These are phyloP conservation scores for Filobasidium floriforme DNA, from an alignment of 768 basidiomycete genomes.

Conservation along the genomic window DNA sequence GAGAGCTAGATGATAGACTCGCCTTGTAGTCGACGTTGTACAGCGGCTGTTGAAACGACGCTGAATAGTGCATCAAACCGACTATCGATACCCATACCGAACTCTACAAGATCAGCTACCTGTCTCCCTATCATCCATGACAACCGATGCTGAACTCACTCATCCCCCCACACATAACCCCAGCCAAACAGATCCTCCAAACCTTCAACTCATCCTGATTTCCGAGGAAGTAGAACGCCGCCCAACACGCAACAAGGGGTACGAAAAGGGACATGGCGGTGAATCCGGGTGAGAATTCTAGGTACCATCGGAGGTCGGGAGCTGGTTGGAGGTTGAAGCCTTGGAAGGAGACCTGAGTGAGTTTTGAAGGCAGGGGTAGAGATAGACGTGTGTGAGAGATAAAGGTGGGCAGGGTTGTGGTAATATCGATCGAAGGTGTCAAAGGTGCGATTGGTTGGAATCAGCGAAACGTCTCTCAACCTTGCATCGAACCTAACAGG, in stretches of 20 bases:
- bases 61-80: slow-evolving; percentile 45
- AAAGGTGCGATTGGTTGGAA: too few species aligned
- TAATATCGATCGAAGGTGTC: too few species aligned
- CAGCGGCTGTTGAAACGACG: slow-evolving; percentile 39
- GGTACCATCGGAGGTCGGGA: slow-evolving; percentile 15
- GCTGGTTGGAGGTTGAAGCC: slow-evolving; percentile 20
- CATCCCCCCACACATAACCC: slow-evolving; percentile 41
- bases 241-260: slow-evolving; percentile 38
- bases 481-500: not conserved
- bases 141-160: slow-evolving; percentile 27
- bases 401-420: too few species aligned
- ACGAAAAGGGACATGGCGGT: slow-evolving; percentile 45
- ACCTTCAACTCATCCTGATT: slow-evolving; percentile 34
- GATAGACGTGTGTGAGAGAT: not conserved
- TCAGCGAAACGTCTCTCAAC: too few species aligned
- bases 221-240: slow-evolving; percentile 44
- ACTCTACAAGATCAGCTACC: slow-evolving; percentile 23
- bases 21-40: slow-evolving; percentile 33
- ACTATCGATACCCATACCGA: slow-evolving; percentile 19
- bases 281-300: slow-evolving; percentile 41
- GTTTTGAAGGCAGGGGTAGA: not conserved
- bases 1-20: not conserved
- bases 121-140: not conserved
- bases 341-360: not conserved
- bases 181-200: slow-evolving; percentile 37